Evolutionary conservation across 1,139 yeast genomes (phyloP), one percentile per base, ranked within the genome.

Genomic region (Debaryomyces subglobosus): DNA sequence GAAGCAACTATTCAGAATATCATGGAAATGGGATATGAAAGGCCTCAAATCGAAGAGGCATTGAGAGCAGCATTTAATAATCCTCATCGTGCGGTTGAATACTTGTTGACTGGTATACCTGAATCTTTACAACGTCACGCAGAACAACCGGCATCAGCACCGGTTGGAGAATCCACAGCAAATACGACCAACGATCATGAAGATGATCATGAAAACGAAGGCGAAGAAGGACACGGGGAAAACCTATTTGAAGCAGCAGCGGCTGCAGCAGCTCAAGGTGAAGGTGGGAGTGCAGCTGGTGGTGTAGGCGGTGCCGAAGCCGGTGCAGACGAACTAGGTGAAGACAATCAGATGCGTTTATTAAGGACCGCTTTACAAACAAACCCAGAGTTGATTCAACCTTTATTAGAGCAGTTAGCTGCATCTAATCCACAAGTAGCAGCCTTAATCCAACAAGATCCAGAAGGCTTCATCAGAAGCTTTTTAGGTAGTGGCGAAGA

Each of bases 61-160:
- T 77, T 94, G 65, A 83, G 96, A 61, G 97, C 97, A 15, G 98
- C 99, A 0, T 94, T 85, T 72, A 94, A 94, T 70, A 92, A 94
- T 69, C 99, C 99, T 23, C 98, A 94, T 64, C 85, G 99, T 62
- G 99, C 99, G 0, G 98, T 92, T 5, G 99, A 95, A 65, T 92
- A 94, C 66, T 77, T 94, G 50, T 73, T 94, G 58, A 89, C 92
- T 39, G 98, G 98, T 4, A 84, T 94, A 46, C 98, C 98, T 34
- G 94, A 87, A 57, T 68, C 78, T 45, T 71, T 78, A 54, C 78
- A 72, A 60, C 63, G 65, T 13, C 67, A 66, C 35, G 59, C 60
- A 46, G 44, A 48, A 5, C 48, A 43, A n/a, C 52, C 60, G 15
- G 63, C 61, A 39, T 56, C 61, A 7, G 61, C 67, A 16, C 56